Conservation (phyloP, 163 green algal genomes). For the Volvox carteri region DNA sequence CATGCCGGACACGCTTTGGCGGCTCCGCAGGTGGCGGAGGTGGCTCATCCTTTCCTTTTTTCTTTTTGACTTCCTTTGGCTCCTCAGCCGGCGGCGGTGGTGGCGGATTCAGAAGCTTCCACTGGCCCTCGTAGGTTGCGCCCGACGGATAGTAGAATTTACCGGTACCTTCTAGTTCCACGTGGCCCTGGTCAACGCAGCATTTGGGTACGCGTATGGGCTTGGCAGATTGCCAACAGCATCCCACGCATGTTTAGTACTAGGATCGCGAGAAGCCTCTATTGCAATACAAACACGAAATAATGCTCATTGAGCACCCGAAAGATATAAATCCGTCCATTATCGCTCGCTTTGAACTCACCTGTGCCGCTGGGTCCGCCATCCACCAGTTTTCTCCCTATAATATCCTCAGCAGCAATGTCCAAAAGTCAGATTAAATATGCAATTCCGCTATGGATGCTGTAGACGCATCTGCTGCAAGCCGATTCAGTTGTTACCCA, state of each 20-base stretch:
- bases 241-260: no score
- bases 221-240: no score
- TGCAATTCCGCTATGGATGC: no score
- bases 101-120: constrained; percentile 61
- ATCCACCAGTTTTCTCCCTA: neutral
- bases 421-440: no score
- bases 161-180: constrained; percentile 47
- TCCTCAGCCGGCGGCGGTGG: constrained; percentile 31
- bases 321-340: no score
- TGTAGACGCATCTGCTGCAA: no score
- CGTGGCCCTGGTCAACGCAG: neutral
- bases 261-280: no score
- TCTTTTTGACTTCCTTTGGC: constrained; percentile 55
- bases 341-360: no score
- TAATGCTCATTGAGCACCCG: no score
- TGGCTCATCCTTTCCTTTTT: constrained; percentile 65
- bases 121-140: constrained; percentile 74
- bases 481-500: no score
- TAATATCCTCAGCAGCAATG: no score
- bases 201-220: neutral
- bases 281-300: no score
- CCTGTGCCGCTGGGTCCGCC: constrained; percentile 24
- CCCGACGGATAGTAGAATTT: constrained; percentile 75
- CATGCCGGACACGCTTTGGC: constrained; percentile 71
- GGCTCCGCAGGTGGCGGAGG: constrained; percentile 60